These are phyloP conservation scores for Erodium moschatum DNA, from an alignment of 441 rosid genomes.

Conservation along the genomic window DNA sequence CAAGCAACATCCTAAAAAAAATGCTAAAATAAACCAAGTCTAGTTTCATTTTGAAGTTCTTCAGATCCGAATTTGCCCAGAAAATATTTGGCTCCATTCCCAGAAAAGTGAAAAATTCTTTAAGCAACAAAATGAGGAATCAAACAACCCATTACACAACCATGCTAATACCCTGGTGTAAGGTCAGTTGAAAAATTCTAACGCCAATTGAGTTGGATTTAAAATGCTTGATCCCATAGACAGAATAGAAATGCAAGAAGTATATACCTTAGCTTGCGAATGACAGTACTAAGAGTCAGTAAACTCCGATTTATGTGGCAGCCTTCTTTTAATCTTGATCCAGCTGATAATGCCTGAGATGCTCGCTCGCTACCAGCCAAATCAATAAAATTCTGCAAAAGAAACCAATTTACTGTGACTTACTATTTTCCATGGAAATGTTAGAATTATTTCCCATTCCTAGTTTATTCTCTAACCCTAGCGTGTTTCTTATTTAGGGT, in stretches of 20 bases:
- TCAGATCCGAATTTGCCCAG: background rate
- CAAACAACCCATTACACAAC: background rate
- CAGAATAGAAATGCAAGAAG: background rate
- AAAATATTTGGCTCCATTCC: no score
- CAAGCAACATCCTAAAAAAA: background rate
- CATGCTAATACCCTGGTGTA: background rate
- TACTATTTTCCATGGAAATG: no score
- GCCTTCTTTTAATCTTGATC: conserved; percentile 84
- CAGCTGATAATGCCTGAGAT: conserved; percentile 77
- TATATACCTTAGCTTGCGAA: conserved; percentile 86
- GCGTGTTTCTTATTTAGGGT: no score
- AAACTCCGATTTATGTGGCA: conserved; percentile 91
- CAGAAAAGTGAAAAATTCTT: background rate
- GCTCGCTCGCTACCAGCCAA: conserved; percentile 97
- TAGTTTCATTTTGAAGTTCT: background rate
- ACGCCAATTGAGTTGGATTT: background rate
- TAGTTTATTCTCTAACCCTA: no score
- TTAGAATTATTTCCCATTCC: no score
- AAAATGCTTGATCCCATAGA: background rate
- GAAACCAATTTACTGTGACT: background rate
- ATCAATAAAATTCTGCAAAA: conserved; percentile 75
- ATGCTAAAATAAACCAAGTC: background rate
- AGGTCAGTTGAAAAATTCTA: background rate
- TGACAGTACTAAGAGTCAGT: conserved; percentile 80
- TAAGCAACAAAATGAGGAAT: background rate